Base-by-base conservation (phyloP, 2,329 filamentous ascomycete genomes). In the Aspergillus persii region DNA sequence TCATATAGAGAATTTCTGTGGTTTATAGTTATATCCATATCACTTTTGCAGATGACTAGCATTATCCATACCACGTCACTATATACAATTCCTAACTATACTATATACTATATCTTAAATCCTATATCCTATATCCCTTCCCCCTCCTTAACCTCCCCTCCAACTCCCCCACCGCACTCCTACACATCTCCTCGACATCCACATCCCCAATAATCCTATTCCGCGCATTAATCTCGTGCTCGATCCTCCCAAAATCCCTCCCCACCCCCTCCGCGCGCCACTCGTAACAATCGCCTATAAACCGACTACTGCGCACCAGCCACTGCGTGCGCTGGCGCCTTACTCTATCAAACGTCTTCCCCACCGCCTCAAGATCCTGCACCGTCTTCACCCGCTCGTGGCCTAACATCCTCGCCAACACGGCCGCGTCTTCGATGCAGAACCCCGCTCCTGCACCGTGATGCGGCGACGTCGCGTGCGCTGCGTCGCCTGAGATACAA, bases 401-500 rank as follows among this genome's bases (percentile, higher is more conserved):
- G 18, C 59, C 59, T 31, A 75, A 61, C 36, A 75, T 58, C 0
- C 60, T 56, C 1, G 69, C 68, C 31, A 75, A 62, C 3, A 74
- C 66, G 8, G 67, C 68, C 3, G 65, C 68, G 53, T 75, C 72
- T 56, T 74, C 72, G 41, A 72, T 69, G 54, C 71, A 71, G 56
- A 74, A 66, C 2, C 73, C 71, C 1, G 73, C 73, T 5, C 73
- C 73, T 3, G 72, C 68, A 18, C 77, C 77, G 54, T 79, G 77
- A 58, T 79, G 77, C 3, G 77, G 77, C 0, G 70, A 71, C 1
- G 76, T 77, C 0, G 77, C 77, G 60, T 79, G 77, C 4, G 76
- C 76, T 2, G 77, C 75, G 56, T 79, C 76, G 18, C 77, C 77
- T 33, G 73, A 63, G 41, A 79, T 69, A 12, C 66, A 68, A 6